Percentiles rank a stretch among this genome's conserved stretches.
Conservation (phyloP, 1,284 basidiomycete species). For the Chalciporus piperatoides region DNA sequence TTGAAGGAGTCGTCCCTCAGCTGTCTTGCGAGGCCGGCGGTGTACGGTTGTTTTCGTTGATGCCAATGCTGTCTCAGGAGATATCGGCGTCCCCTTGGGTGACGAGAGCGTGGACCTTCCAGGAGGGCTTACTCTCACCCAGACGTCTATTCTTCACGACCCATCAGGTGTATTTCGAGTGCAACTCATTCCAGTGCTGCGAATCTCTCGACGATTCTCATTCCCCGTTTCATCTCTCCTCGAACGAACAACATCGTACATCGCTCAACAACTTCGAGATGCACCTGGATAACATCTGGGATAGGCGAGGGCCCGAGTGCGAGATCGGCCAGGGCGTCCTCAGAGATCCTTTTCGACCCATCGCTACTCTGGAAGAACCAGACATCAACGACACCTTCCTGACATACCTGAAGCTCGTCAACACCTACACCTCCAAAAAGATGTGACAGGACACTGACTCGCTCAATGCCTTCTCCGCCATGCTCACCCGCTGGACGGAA, state of each 20-base stretch:
- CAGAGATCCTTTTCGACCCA: constrained; percentile 12
- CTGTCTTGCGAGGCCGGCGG: constrained; percentile 1
- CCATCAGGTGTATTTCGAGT: constrained; percentile 24
- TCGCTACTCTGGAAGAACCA: not conserved
- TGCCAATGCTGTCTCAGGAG: constrained; percentile 11
- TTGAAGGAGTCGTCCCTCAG: constrained; percentile 7
- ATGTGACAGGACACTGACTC: constrained; percentile 14
- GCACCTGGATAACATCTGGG: not conserved
- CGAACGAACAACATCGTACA: not conserved
- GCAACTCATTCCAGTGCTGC: constrained; percentile 14
- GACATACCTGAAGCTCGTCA: constrained; percentile 1
- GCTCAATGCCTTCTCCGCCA: constrained; percentile 15
- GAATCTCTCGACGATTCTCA: constrained; percentile 14
- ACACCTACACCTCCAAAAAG: constrained; percentile 6
- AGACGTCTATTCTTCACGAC: constrained; percentile 22
- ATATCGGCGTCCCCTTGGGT: constrained; percentile 10
- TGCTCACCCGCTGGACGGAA: constrained; percentile 7
- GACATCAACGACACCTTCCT: not conserved
- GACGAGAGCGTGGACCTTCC: constrained; percentile 18
- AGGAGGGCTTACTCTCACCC: constrained; percentile 19
- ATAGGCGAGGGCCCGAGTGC: not conserved
- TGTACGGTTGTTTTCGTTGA: constrained; percentile 7
- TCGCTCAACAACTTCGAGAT: not conserved
- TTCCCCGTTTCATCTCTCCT: constrained; percentile 13
- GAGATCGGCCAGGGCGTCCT: constrained; percentile 10